These are phyloP conservation scores for Francoa sonchifolia DNA, from an alignment of 441 rosid genomes.

Conservation along the genomic window DNA sequence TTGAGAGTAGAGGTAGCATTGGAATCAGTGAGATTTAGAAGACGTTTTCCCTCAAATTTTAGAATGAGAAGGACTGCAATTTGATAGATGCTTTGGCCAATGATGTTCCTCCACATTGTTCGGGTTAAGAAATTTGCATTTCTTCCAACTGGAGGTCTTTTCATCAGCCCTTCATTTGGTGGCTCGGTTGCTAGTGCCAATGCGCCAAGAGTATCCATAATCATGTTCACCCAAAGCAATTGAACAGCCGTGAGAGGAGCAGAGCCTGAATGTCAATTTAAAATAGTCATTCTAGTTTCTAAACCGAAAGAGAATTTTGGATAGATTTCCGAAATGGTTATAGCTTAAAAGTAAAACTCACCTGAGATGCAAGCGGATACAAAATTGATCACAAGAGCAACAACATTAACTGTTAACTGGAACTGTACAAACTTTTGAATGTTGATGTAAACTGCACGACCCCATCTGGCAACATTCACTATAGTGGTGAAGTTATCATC, in stretches of 20 bases:
- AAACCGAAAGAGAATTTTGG: neutral
- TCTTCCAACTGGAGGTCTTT: slow-evolving; percentile 28
- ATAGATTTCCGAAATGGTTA: neutral
- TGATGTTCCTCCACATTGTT: slow-evolving; percentile 41
- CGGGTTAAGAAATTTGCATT: slow-evolving; percentile 24
- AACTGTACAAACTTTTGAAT: slow-evolving; percentile 46
- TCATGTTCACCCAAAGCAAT: slow-evolving; percentile 52
- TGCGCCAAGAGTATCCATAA: slow-evolving; percentile 47
- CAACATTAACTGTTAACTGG: slow-evolving; percentile 37
- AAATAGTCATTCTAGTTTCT: too few species aligned
- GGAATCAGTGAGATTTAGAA: slow-evolving; percentile 37
- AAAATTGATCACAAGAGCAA: slow-evolving; percentile 31
- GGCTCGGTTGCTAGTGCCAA: slow-evolving; percentile 45
- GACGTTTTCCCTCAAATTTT: slow-evolving; percentile 31
- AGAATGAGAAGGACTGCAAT: slow-evolving; percentile 37
- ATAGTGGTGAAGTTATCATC: slow-evolving; percentile 50
- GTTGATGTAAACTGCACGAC: slow-evolving; percentile 41
- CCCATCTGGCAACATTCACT: slow-evolving; percentile 36
- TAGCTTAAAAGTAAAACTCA: slow-evolving; percentile 5
- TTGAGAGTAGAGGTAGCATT: slow-evolving; percentile 38
- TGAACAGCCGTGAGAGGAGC: slow-evolving; percentile 65
- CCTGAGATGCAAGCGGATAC: slow-evolving; percentile 46
- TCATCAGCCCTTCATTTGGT: slow-evolving; percentile 34
- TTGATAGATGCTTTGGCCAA: slow-evolving; percentile 56
- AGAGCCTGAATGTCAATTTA: slow-evolving; percentile 21